These are phyloP conservation scores for Nakaseomyces sp. DNA, from an alignment of 1,139 yeast genomes.

Conservation along the genomic window DNA sequence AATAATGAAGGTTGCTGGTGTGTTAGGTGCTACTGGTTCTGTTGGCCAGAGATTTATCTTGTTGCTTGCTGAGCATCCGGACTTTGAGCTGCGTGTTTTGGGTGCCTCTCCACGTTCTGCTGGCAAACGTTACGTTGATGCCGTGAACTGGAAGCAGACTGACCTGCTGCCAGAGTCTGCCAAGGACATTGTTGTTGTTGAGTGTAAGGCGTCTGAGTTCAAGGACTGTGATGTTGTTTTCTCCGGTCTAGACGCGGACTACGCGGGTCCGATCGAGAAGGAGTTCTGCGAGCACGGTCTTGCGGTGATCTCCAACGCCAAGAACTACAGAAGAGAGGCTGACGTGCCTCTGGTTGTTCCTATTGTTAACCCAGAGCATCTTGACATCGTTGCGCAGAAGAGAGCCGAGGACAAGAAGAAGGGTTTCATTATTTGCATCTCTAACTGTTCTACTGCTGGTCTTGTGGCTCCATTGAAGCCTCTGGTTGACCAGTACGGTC, in stretches of 20 bases:
- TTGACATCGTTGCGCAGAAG: slow-evolving; percentile 61
- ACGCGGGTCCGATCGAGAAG: slow-evolving; percentile 86
- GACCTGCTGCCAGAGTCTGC: slow-evolving; percentile 65
- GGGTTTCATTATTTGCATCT: slow-evolving; percentile 88
- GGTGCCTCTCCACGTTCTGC: slow-evolving; percentile 96
- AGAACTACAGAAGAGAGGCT: slow-evolving; percentile 82
- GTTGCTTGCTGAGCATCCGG: slow-evolving; percentile 78
- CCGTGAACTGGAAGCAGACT: slow-evolving; percentile 94
- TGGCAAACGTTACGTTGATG: slow-evolving; percentile 76
- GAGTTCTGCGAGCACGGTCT: slow-evolving; percentile 75
- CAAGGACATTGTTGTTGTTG: slow-evolving; percentile 54
- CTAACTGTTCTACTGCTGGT: slow-evolving; percentile 98
- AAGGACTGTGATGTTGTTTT: slow-evolving; percentile 88
- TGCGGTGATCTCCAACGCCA: slow-evolving; percentile 86
- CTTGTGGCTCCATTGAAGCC: slow-evolving; percentile 95
- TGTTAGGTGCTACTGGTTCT: slow-evolving; percentile 94
- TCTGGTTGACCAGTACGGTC: slow-evolving; percentile 78
- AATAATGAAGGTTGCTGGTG: slow-evolving; percentile 47
- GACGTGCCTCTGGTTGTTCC: slow-evolving; percentile 93
- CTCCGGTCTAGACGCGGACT: slow-evolving; percentile 89
- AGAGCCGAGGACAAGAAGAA: slow-evolving; percentile 49
- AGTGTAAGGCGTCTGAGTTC: slow-evolving; percentile 69
- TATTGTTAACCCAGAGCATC: slow-evolving; percentile 89
- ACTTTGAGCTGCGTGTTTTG: slow-evolving; percentile 70
- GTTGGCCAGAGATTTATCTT: slow-evolving; percentile 95